phyloP scores from a whole-genome alignment of 2,329 filamentous ascomycete species.

The Penicillium sp. region DNA sequence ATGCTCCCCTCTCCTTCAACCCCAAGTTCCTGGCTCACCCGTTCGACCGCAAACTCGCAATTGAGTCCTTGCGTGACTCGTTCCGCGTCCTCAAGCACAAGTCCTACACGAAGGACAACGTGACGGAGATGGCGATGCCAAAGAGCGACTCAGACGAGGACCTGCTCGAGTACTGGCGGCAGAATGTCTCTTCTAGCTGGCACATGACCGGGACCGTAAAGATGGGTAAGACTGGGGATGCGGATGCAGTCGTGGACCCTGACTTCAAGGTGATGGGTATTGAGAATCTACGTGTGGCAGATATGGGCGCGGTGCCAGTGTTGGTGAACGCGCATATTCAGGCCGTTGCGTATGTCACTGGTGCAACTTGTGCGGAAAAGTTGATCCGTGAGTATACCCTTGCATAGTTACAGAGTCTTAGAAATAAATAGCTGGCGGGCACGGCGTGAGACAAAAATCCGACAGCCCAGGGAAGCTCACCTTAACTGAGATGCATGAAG shows the following conservation, averaged over 20 bases:
- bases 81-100: conserved; percentile 47
- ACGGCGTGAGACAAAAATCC: too few relatives aligned
- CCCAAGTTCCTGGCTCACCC: conserved; percentile 56
- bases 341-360: conserved; percentile 56
- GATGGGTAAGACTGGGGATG: conserved; percentile 55
- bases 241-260: conserved; percentile 52
- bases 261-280: conserved; percentile 43
- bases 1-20: conserved; percentile 55
- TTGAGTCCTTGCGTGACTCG: conserved; percentile 51
- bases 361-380: conserved; percentile 55
- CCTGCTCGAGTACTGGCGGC: conserved; percentile 51
- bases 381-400: conserved; percentile 49
- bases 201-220: conserved; percentile 59
- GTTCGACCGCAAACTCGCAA: conserved; percentile 56
- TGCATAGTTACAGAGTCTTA: conserved; percentile 6
- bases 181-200: conserved; percentile 53
- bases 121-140: conserved; percentile 48
- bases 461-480: too few relatives aligned
- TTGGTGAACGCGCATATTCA: conserved; percentile 54
- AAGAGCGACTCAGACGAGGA: conserved; percentile 57
- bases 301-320: conserved; percentile 47
- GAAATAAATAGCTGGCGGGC: not conserved
- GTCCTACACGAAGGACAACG: conserved; percentile 48
- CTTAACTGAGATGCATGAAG: too few relatives aligned
- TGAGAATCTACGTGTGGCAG: conserved; percentile 43